Base-by-base conservation (phyloP, 208 protist species). In the Trypanosoma caninum region DNA sequence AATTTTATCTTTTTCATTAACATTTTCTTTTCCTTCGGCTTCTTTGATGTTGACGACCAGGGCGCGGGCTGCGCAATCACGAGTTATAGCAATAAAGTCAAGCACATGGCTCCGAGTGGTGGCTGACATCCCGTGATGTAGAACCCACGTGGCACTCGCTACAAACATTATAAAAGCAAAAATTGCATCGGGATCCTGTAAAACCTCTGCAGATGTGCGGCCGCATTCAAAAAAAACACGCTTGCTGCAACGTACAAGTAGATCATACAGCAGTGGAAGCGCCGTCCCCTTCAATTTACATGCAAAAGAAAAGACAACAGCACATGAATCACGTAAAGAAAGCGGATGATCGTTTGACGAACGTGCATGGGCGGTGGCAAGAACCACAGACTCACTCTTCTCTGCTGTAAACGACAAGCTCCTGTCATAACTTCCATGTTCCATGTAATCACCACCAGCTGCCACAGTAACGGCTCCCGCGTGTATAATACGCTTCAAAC, bases 401-500 rank as follows among this genome's bases (percentile, higher is more conserved):
- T 47, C 18, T 22, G 28, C 0, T 13, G 23, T 18, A 11, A 35
- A 37, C 18, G 5, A n/a, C 18, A 10, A 40, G 41, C 40, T 50
- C 37, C 22, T 40, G 13, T 42, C 27, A 45, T 35, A 22, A 13
- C 2, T 28, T 33, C 14, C 37, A 31, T 48, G 37, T 5, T 38
- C 33, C 2, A 22, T 47, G 10, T 42, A 7, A 44, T n/a, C 5
- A 23, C 34, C 0, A 25, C 13, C 28, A 0, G 23, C 5, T 40
- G 9, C 16, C 9, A 42, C 23, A 6, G 33, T 54, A 44, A 72
- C 33, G 18, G 57, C 47, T 2, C 65, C 65, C 3, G 57, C 47
- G 28, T 65, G 52, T 48, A 72, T 72, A 11, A 72, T 25, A 11
- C 65, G 65, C 28, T 65, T 72, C 7, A 72, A 30, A 22, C 65